These are phyloP conservation scores for Cyberlindnera subsufficiens DNA, from an alignment of 805 yeast genomes.

Conservation along the genomic window DNA sequence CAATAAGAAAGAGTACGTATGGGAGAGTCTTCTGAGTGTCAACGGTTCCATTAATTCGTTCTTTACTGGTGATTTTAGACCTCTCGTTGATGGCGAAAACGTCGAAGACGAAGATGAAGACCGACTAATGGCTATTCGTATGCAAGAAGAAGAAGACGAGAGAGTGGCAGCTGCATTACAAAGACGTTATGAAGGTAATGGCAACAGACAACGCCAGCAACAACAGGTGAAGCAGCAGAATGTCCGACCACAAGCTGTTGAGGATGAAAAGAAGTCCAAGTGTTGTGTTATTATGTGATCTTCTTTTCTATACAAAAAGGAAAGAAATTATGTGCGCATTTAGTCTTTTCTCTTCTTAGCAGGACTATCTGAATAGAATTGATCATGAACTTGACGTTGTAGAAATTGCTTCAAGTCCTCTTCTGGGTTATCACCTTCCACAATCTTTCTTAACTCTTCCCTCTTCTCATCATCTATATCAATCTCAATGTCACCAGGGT, in stretches of 20 bases:
- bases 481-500: constrained; percentile 34
- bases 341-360: constrained; percentile 26
- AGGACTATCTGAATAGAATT: constrained; percentile 30
- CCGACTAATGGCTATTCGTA: constrained; percentile 36
- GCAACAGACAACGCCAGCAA: neutral
- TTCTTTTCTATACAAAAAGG: neutral
- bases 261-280: constrained; percentile 8
- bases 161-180: constrained; percentile 42
- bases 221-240: constrained; percentile 8
- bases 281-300: constrained; percentile 22
- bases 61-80: constrained; percentile 59
- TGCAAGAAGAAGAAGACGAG: constrained; percentile 55
- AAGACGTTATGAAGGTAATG: constrained; percentile 3
- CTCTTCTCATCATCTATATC: constrained; percentile 53
- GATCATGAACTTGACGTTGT: constrained; percentile 57
- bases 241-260: neutral
- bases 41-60: constrained; percentile 67
- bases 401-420: constrained; percentile 67
- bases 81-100: constrained; percentile 24
- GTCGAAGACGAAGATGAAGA: constrained; percentile 24
- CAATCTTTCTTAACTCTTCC: constrained; percentile 58
- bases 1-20: constrained; percentile 47
- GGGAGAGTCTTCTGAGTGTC: constrained; percentile 72
- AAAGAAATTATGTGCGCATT: no score
- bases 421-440: constrained; percentile 78